These are phyloP conservation scores for Teratosphaeria pseudoeucalypti DNA, from an alignment of 2,329 filamentous ascomycete species.

Conservation along the genomic window DNA sequence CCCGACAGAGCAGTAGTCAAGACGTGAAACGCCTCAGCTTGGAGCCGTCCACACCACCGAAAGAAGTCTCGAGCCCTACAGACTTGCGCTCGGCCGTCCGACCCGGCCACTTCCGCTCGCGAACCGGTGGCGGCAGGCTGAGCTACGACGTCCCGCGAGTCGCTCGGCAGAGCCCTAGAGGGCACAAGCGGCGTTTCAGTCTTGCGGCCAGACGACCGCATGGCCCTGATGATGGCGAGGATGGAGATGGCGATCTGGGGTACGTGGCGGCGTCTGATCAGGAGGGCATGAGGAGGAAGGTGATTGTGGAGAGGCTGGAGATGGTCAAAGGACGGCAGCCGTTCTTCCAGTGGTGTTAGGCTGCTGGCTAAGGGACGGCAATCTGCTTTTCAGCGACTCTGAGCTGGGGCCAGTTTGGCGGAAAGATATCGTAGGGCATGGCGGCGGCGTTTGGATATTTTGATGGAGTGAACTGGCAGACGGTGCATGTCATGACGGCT, in stretches of 20 bases:
- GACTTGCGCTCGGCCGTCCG: constrained; percentile 5
- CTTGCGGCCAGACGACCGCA: constrained; percentile 25
- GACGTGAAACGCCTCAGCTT: constrained; percentile 19
- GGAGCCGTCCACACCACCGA: constrained; percentile 8
- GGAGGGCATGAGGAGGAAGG: constrained; percentile 82
- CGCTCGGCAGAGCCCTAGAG: constrained; percentile 17
- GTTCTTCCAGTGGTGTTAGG: constrained; percentile 91
- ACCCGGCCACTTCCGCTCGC: constrained; percentile 13
- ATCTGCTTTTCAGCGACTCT: too few species aligned
- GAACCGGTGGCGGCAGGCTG: constrained; percentile 19
- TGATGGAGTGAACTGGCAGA: background rate
- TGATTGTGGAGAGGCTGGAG: constrained; percentile 93
- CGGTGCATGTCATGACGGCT: background rate
- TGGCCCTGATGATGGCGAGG: constrained; percentile 7
- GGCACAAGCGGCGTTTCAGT: constrained; percentile 35
- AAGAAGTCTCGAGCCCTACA: background rate
- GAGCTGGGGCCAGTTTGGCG: background rate
- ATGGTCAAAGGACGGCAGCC: constrained; percentile 92
- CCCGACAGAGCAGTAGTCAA: constrained; percentile 35
- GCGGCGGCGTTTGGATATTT: background rate
- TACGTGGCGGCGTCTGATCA: constrained; percentile 90
- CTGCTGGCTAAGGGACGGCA: too few species aligned
- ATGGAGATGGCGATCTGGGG: constrained; percentile 68
- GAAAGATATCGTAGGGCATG: background rate
- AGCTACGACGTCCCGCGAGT: constrained; percentile 15